Percentiles rank a stretch among this genome's conserved stretches.
Evolutionary conservation across 495 filamentous ascomycete genomes (phyloP).

Genomic region (Filosporella fistucella): DNA sequence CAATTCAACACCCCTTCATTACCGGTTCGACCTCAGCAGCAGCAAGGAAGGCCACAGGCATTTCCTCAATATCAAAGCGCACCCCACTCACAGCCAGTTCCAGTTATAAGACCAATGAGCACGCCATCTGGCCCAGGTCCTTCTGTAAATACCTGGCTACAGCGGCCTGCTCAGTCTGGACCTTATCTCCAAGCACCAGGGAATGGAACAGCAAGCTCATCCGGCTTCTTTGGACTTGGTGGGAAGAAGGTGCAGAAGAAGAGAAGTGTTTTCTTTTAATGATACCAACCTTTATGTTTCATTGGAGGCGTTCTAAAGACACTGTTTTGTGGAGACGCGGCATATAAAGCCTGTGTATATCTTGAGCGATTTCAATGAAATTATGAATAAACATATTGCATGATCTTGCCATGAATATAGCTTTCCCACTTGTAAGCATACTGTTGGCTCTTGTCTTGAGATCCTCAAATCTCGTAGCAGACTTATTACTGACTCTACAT

Average conservation of each 20-base stretch:
- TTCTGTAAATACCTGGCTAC: too few relatives aligned
- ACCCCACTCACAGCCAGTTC: constrained; percentile 12
- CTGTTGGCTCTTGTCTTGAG: too few relatives aligned
- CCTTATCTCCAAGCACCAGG: constrained; percentile 21
- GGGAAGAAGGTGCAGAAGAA: constrained; percentile 39
- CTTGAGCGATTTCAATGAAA: too few relatives aligned
- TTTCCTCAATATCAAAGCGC: constrained; percentile 14
- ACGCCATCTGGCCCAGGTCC: constrained; percentile 1
- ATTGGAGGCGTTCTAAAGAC: too few relatives aligned
- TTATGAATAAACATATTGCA: too few relatives aligned
- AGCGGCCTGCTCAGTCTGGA: neutral
- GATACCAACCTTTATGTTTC: too few relatives aligned
- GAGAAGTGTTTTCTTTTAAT: constrained; percentile 38
- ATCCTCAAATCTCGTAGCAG: too few relatives aligned
- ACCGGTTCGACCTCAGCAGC: neutral
- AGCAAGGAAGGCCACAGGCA: neutral
- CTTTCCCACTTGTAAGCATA: too few relatives aligned
- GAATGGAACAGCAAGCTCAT: constrained; percentile 19
- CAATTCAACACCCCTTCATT: neutral
- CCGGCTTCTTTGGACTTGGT: constrained; percentile 25
- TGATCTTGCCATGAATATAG: too few relatives aligned
- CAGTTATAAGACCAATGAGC: constrained; percentile 18
- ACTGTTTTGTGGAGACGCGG: too few relatives aligned
- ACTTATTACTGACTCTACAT: too few relatives aligned
- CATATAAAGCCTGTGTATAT: too few relatives aligned